These are phyloP conservation scores for Oryza brachyantha DNA, from an alignment of 176 grass and related monocot genomes.

Conservation along the genomic window DNA sequence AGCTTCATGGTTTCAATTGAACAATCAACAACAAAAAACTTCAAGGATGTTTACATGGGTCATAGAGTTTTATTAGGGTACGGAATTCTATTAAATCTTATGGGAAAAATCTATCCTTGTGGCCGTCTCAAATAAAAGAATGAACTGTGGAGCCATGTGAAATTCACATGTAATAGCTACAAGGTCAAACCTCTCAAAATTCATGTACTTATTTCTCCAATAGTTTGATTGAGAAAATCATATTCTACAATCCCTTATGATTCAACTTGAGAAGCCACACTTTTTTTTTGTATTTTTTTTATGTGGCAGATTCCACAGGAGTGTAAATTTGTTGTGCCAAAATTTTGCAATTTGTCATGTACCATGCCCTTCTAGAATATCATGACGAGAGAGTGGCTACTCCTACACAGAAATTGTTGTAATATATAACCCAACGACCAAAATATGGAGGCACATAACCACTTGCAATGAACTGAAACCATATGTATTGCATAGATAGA, in stretches of 20 bases:
- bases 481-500: background rate
- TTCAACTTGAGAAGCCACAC: background rate
- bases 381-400: background rate
- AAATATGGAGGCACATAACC: background rate
- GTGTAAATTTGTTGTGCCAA: background rate
- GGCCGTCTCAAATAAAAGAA: background rate
- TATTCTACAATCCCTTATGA: background rate
- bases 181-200: background rate
- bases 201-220: background rate
- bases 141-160: background rate
- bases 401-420: too few relatives aligned
- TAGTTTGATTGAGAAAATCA: background rate
- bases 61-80: background rate
- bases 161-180: background rate
- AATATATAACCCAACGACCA: too few relatives aligned
- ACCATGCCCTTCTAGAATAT: slow-evolving; percentile 14
- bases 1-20: background rate
- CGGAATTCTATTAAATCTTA: background rate
- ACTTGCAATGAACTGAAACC: slow-evolving; percentile 22
- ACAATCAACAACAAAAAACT: background rate
- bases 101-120: background rate
- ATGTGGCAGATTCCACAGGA: background rate
- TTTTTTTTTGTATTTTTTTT: background rate
- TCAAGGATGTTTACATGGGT: background rate
- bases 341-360: background rate